Evolutionary conservation across 164 flowering plant genomes (phyloP).

Genomic region (Nelumbo lutea): DNA sequence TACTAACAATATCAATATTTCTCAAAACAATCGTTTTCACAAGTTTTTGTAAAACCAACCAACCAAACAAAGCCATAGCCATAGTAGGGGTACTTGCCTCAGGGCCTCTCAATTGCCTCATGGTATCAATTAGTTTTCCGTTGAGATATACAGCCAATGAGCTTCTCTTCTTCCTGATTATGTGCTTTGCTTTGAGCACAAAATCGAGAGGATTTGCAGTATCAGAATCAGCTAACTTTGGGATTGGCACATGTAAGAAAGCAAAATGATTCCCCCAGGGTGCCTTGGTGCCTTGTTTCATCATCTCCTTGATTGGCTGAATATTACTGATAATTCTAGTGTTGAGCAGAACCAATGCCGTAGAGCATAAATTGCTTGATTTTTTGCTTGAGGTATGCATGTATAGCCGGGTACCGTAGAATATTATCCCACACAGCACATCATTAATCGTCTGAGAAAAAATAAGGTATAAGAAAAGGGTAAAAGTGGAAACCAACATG

Average conservation of each 20-base stretch:
- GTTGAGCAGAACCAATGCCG: conserved; percentile 55
- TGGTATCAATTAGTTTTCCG: conserved; percentile 14
- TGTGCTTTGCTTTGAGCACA: conserved; percentile 9
- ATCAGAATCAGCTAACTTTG: background rate
- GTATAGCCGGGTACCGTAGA: conserved; percentile 18
- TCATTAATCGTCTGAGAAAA: conserved; percentile 51
- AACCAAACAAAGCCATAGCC: no score
- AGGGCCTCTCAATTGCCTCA: background rate
- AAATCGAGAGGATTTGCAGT: conserved; percentile 18
- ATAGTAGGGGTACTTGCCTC: background rate
- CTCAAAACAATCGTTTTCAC: no score
- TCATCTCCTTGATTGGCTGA: conserved; percentile 44
- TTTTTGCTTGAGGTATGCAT: conserved; percentile 27
- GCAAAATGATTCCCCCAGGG: conserved; percentile 38
- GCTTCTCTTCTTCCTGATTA: conserved; percentile 17
- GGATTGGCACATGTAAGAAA: conserved; percentile 22
- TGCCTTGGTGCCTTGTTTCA: conserved; percentile 16
- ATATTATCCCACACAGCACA: conserved; percentile 41
- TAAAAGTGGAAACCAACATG: no score
- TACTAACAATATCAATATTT: no score
- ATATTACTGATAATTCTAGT: conserved; percentile 38
- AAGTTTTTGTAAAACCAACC: no score
- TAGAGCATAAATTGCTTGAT: conserved; percentile 18
- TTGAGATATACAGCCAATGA: conserved; percentile 21
- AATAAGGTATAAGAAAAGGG: background rate